Conservation (phyloP, 23 red algal species). For the Agarophyton chilense region DNA sequence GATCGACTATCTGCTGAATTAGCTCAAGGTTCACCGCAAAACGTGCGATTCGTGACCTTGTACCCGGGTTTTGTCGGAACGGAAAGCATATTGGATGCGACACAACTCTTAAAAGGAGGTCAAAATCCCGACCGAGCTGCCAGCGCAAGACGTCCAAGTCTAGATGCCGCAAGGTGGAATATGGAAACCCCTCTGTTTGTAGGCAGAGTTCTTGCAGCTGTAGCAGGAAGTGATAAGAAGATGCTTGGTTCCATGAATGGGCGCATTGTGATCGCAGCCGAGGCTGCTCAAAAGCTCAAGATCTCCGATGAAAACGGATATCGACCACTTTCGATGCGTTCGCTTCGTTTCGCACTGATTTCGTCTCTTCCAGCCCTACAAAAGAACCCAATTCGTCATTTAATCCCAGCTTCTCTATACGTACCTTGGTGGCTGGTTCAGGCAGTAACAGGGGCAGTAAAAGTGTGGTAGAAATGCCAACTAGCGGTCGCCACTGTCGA, state of each 20-base stretch:
- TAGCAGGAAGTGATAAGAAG: not conserved
- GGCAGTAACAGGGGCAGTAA: not conserved
- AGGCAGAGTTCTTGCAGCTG: constrained; percentile 61
- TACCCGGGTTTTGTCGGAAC: constrained; percentile 65
- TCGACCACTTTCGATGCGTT: constrained; percentile 31
- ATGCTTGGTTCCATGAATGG: constrained; percentile 5
- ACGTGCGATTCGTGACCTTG: constrained; percentile 40
- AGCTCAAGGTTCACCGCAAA: constrained; percentile 10
- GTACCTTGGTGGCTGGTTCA: constrained; percentile 25
- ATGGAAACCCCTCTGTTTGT: constrained; percentile 70
- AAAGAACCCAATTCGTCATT: not conserved
- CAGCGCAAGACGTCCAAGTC: not conserved
- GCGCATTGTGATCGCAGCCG: constrained; percentile 38
- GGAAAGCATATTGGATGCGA: constrained; percentile 19
- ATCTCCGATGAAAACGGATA: constrained; percentile 31
- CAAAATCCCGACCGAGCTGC: not conserved
- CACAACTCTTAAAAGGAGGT: not conserved
- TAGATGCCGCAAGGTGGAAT: constrained; percentile 13
- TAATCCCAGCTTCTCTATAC: constrained; percentile 1
- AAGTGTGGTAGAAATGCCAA: not conserved
- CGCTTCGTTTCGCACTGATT: constrained; percentile 16
- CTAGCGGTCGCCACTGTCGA: no score
- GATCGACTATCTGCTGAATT: constrained; percentile 64
- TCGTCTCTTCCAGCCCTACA: not conserved
- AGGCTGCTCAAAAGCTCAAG: constrained; percentile 1